Conservation (phyloP, 2,329 filamentous ascomycete genomes). For the Coccinonectria pachysandricola region DNA sequence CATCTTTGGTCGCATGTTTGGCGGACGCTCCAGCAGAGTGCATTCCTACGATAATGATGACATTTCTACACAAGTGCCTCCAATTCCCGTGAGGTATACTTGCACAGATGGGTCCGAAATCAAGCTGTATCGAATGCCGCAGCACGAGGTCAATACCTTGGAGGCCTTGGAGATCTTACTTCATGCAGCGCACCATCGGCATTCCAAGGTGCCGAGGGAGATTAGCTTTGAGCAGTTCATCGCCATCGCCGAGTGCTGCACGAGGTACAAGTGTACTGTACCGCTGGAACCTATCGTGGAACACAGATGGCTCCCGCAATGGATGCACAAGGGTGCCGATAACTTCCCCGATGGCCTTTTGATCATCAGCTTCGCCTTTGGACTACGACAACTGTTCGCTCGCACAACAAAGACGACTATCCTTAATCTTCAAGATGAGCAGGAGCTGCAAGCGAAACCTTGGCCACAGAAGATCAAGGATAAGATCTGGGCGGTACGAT, state of each 20-base stretch:
- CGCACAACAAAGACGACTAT: constrained; percentile 40
- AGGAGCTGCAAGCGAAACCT: constrained; percentile 30
- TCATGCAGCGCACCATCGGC: constrained; percentile 42
- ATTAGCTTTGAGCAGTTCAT: constrained; percentile 40
- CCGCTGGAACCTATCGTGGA: constrained; percentile 41
- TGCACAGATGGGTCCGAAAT: constrained; percentile 35
- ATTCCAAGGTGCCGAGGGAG: constrained; percentile 33
- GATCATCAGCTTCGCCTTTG: constrained; percentile 44
- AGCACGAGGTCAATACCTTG: constrained; percentile 34
- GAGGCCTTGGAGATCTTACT: constrained; percentile 35
- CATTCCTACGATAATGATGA: constrained; percentile 27
- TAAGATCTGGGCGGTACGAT: constrained; percentile 37
- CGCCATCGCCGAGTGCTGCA: constrained; percentile 39
- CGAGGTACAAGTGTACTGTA: constrained; percentile 40
- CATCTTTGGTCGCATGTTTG: constrained; percentile 40
- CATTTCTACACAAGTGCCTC: constrained; percentile 25
- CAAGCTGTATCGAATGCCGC: constrained; percentile 42
- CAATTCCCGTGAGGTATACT: constrained; percentile 24
- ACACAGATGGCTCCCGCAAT: constrained; percentile 41
- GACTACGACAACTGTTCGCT: constrained; percentile 36
- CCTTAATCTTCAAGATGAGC: constrained; percentile 33
- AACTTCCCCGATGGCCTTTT: constrained; percentile 39
- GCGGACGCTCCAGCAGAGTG: constrained; percentile 19
- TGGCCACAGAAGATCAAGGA: constrained; percentile 39
- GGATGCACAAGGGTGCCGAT: constrained; percentile 37